phyloP scores from a whole-genome alignment of 148 eudicot species.

The Spergularia bocconei region DNA sequence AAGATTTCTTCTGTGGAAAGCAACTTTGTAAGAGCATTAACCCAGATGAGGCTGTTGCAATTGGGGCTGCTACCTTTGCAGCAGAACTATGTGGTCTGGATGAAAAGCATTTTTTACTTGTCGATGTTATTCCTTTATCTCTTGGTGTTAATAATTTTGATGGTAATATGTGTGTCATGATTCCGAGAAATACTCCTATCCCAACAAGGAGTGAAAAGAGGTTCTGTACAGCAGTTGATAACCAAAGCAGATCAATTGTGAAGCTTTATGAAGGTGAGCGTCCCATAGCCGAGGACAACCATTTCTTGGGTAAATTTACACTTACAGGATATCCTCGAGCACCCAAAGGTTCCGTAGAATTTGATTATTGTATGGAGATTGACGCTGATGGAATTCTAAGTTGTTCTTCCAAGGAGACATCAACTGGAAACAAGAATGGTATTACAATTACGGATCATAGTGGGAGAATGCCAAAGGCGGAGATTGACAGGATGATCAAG shows the following conservation, averaged over 20 bases:
- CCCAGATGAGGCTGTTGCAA: constrained; percentile 12
- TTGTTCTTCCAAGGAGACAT: neutral
- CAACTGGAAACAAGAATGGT: neutral
- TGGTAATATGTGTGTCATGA: neutral
- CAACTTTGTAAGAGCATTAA: constrained; percentile 3
- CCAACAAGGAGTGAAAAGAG: neutral
- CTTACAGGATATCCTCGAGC: neutral
- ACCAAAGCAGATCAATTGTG: neutral
- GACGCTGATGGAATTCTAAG: constrained; percentile 14
- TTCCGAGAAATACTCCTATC: neutral
- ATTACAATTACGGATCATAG: constrained; percentile 12
- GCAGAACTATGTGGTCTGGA: neutral
- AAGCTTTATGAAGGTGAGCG: constrained; percentile 15
- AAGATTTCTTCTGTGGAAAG: constrained; percentile 9
- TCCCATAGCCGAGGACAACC: constrained; percentile 7
- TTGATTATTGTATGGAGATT: neutral
- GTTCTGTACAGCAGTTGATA: neutral
- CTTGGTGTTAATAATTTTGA: neutral
- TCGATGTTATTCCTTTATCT: constrained; percentile 1
- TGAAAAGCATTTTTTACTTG: neutral
- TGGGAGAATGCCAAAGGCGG: constrained; percentile 7
- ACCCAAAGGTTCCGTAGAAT: neutral
- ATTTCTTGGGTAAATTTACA: neutral
- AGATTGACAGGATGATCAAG: constrained; percentile 1
- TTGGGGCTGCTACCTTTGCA: neutral